Base-by-base conservation (phyloP, 176 grass and related monocot species). In the Paspalum notatum region DNA sequence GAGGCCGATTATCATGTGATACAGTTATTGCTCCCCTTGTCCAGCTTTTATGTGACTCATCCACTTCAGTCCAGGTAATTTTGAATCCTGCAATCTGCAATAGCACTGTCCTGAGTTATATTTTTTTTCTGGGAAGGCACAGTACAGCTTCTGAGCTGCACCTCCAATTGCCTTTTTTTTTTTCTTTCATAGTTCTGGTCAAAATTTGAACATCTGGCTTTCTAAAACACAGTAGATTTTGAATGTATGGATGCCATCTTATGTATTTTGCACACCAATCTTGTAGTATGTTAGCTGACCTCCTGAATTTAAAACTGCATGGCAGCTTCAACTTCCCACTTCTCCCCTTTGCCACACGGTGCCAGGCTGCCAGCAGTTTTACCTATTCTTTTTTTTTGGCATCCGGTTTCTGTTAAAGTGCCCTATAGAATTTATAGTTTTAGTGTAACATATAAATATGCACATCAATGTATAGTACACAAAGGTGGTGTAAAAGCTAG, bases 61-160 rank as follows among this genome's bases (percentile, higher is more conserved):
- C 90, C 84, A 88, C 57, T 68, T 93, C 89, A 44, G 91, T 99
- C 55, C 93, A 99, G 92, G 96, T 99, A 89, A 80, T 53, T 49
- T 49, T 72, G 72, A 65, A 82, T 76, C 38, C 2, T 80, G 76
- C 42, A 61, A 49, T 81, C 65, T 80, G 57, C 44, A 62, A 42
- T 82, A 26, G 0, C 6, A 54, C 38, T 82, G 17, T 58, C 63
- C 39, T 66, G 43, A 59, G 18, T 20, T 79, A 17, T 27, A 56
- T 42, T 66, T 38, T 16, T 69, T 48, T 25, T 3, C 21, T 70
- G 44, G 42, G 12, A 86, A 74, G 62, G 40, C 26, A 7, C 41
- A 81, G 7, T 53, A 8, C 44, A 62, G 58, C 32, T 32, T 32
- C 32, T 32, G 32, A 32, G 32, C 32, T 32, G 11, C 26, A 6